Conservation (phyloP, 1,284 basidiomycete genomes). For the Ganoderma boninense region DNA sequence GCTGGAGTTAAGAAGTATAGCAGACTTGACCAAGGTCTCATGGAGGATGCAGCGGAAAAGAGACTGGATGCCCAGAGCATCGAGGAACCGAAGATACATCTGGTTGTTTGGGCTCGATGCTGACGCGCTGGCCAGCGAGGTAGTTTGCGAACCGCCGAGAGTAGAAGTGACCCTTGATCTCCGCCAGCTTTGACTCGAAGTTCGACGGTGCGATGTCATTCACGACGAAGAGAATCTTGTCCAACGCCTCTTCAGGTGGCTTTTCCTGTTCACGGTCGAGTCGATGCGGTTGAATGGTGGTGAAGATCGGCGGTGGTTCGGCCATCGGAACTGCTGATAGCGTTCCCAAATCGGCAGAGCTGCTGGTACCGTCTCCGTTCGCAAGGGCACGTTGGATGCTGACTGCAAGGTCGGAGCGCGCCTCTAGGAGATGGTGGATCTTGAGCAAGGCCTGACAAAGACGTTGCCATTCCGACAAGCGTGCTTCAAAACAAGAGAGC, state of each 20-base stretch:
- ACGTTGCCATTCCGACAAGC: conserved; percentile 95
- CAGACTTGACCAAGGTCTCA: conserved; percentile 92
- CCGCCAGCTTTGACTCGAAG: conserved; percentile 86
- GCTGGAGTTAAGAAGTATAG: conserved; percentile 89
- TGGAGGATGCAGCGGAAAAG: conserved; percentile 86
- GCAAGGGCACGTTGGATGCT: conserved; percentile 79
- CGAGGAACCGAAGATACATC: conserved; percentile 94
- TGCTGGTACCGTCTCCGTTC: conserved; percentile 50
- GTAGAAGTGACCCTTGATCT: conserved; percentile 87
- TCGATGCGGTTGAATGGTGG: conserved; percentile 73
- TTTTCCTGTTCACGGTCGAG: conserved; percentile 67
- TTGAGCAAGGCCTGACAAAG: conserved; percentile 90
- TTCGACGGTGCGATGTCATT: conserved; percentile 98
- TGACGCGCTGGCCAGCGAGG: conserved; percentile 95
- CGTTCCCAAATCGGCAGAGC: conserved; percentile 49
- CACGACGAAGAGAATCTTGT: conserved; percentile 97
- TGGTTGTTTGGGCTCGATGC: conserved; percentile 97
- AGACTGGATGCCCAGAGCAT: conserved; percentile 74
- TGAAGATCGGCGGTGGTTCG: conserved; percentile 70
- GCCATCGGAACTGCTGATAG: conserved; percentile 43
- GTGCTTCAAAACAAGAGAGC: conserved; percentile 86
- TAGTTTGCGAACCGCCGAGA: conserved; percentile 98
- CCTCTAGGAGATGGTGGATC: conserved; percentile 89
- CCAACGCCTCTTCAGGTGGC: conserved; percentile 91
- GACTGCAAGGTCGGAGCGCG: conserved; percentile 86